Percentiles rank a stretch among this genome's conserved stretches.
Evolutionary conservation across 2,329 filamentous ascomycete species (phyloP).

Genomic region (Coniochaeta sp.): DNA sequence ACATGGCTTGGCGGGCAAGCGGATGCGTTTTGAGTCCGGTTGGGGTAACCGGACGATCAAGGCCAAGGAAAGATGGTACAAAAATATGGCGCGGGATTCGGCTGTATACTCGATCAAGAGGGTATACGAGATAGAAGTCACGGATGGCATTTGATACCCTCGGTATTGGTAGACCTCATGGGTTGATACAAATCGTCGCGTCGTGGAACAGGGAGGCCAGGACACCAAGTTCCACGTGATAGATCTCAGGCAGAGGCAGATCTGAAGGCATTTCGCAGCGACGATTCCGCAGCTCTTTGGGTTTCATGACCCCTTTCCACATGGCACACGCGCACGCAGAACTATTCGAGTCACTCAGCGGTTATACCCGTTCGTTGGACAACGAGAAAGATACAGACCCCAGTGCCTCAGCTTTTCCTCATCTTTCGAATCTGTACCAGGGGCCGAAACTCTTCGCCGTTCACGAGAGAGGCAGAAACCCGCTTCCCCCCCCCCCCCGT

Average conservation of each 20-base stretch:
- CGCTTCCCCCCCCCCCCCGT: neutral
- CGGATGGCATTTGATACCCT: conserved; percentile 4
- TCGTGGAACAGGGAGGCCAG: neutral
- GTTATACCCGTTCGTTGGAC: too few species aligned
- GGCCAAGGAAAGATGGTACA: neutral
- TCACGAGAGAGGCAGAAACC: neutral
- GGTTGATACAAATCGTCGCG: neutral
- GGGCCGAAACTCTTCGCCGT: neutral
- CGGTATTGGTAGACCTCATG: neutral
- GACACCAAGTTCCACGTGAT: neutral
- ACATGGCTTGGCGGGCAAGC: neutral
- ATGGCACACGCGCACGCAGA: neutral
- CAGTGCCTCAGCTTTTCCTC: neutral
- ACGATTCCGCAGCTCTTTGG: neutral
- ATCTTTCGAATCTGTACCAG: neutral
- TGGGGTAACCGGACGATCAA: neutral
- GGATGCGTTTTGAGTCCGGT: neutral
- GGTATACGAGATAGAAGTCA: neutral
- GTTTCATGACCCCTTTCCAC: neutral
- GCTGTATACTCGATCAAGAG: neutral
- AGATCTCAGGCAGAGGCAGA: neutral
- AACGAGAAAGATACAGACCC: too few species aligned
- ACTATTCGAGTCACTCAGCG: too few species aligned
- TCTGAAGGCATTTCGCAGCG: neutral
- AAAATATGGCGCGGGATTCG: neutral